Evolutionary conservation across 2,329 filamentous ascomycete genomes (phyloP).

Genomic region (Penicillium digitatum): DNA sequence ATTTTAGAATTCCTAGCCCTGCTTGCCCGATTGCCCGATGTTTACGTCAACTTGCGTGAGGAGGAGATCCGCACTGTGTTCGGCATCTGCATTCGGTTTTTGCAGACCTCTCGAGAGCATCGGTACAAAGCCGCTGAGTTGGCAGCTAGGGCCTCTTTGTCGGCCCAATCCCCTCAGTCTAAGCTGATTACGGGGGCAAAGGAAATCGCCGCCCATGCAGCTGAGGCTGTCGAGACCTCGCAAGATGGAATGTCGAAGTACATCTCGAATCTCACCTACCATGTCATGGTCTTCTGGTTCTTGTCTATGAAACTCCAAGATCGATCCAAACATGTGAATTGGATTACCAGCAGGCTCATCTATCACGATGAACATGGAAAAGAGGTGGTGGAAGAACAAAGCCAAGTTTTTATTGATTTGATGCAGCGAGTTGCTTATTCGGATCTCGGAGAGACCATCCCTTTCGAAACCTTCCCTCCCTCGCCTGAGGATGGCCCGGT

Average conservation of each 20-base stretch:
- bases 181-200: constrained; percentile 45
- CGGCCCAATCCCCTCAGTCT: neutral
- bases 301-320: constrained; percentile 81
- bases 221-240: constrained; percentile 37
- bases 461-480: constrained; percentile 41
- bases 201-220: constrained; percentile 36
- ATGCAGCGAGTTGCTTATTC: constrained; percentile 86
- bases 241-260: constrained; percentile 84
- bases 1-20: constrained; percentile 94
- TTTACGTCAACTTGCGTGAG: constrained; percentile 84
- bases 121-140: constrained; percentile 36
- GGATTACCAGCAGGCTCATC: constrained; percentile 80
- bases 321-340: constrained; percentile 76
- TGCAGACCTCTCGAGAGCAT: constrained; percentile 76
- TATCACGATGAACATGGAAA: constrained; percentile 73
- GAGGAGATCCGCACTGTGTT: constrained; percentile 94
- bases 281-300: constrained; percentile 97
- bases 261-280: constrained; percentile 87
- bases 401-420: constrained; percentile 88
- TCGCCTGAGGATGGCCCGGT: constrained; percentile 42
- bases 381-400: constrained; percentile 81
- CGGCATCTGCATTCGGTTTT: constrained; percentile 87
- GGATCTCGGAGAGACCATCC: constrained; percentile 67
- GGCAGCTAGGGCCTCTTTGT: constrained; percentile 32
- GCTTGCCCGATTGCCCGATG: constrained; percentile 74